phyloP scores from a whole-genome alignment of 805 yeast species.

The Monosporozyma yasuniensis region DNA sequence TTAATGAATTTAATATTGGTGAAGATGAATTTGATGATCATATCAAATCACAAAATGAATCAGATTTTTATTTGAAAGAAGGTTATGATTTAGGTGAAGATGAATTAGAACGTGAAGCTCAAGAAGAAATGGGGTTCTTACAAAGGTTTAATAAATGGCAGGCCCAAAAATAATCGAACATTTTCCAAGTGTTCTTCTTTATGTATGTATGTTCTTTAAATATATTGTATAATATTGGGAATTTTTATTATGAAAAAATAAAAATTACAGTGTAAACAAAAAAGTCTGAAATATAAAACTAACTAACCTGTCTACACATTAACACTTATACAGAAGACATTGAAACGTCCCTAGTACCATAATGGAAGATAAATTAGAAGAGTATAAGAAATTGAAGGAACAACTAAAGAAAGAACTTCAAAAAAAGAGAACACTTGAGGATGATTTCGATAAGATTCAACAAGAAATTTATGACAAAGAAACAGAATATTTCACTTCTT shows the following conservation, averaged over 20 bases:
- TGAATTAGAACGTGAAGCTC: conserved; percentile 15
- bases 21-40: conserved; percentile 25
- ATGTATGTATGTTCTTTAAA: neutral
- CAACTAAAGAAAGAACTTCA: conserved; percentile 57
- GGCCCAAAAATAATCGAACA: neutral
- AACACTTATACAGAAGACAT: neutral
- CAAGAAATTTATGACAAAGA: conserved; percentile 75
- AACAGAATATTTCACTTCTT: conserved; percentile 65
- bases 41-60: conserved; percentile 9
- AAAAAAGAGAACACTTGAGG: conserved; percentile 52
- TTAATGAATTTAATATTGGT: conserved; percentile 28
- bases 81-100: conserved; percentile 24
- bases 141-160: neutral
- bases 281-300: neutral
- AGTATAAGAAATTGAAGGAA: conserved; percentile 44
- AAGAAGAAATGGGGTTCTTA: conserved; percentile 7
- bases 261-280: neutral
- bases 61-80: conserved; percentile 19
- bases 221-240: neutral
- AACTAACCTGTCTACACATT: too few relatives aligned
- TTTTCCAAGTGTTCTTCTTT: neutral
- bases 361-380: conserved; percentile 5
- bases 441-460: conserved; percentile 53
- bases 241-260: neutral
- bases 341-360: neutral